These are phyloP conservation scores for Didymella exigua DNA, from an alignment of 2,329 filamentous ascomycete species.

Conservation along the genomic window DNA sequence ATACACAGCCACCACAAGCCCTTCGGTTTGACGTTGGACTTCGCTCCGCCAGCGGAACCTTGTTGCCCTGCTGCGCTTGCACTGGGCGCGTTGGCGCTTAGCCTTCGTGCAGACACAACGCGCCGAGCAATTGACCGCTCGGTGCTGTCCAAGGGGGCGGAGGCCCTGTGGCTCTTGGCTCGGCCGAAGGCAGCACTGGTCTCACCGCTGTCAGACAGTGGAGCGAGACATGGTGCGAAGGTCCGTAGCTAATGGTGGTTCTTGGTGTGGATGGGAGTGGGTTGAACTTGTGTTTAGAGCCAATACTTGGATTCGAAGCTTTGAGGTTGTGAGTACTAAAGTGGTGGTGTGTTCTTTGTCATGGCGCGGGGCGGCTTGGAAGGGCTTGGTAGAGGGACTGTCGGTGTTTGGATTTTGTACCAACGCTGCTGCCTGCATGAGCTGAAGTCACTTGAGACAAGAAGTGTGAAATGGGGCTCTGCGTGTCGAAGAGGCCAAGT, in stretches of 20 bases:
- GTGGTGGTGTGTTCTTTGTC: neutral
- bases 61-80: neutral
- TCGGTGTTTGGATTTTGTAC: neutral
- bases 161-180: neutral
- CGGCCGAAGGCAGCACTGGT: neutral
- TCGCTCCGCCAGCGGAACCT: neutral
- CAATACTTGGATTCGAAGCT: neutral
- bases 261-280: neutral
- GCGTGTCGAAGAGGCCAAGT: neutral
- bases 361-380: slow-evolving; percentile 10
- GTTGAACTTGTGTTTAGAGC: neutral
- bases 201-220: neutral
- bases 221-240: neutral
- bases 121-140: neutral
- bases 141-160: neutral
- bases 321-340: neutral
- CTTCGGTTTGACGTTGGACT: neutral
- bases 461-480: neutral
- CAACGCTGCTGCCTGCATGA: neutral
- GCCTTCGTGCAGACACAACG: neutral
- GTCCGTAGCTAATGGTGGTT: neutral
- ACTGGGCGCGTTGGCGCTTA: neutral
- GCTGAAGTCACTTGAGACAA: neutral
- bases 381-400: neutral
- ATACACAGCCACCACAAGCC: neutral